Percentiles rank a stretch among this genome's conserved stretches.
Conservation (phyloP, 495 filamentous ascomycete species). For the Penicillium bovifimosum region DNA sequence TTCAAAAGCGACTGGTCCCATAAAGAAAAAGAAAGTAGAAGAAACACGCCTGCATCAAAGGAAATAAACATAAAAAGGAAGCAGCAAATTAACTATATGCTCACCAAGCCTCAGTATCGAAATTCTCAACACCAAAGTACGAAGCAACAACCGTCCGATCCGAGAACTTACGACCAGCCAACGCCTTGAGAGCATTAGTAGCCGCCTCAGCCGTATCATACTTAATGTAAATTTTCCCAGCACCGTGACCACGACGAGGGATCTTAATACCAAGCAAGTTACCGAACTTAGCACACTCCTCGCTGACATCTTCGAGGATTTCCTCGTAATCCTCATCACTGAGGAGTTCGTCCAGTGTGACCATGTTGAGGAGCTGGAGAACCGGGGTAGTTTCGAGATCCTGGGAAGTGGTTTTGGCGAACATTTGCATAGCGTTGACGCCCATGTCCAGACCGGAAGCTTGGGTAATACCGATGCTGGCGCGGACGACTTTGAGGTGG, state of each 20-base stretch:
- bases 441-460: conserved; percentile 87
- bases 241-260: conserved; percentile 79
- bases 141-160: conserved; percentile 94
- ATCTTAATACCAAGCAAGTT: conserved; percentile 80
- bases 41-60: conserved; percentile 11
- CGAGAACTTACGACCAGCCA: conserved; percentile 91
- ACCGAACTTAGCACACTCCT: conserved; percentile 90
- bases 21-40: conserved; percentile 7
- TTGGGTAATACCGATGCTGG: conserved; percentile 89
- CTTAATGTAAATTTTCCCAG: conserved; percentile 97
- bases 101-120: conserved; percentile 27
- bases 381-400: conserved; percentile 75
- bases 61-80: conserved; percentile 4
- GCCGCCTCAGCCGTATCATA: conserved; percentile 74
- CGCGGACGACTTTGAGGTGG: conserved; percentile 76
- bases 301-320: conserved; percentile 86
- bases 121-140: conserved; percentile 70
- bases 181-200: conserved; percentile 73
- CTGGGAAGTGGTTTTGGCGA: conserved; percentile 82
- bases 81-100: neutral
- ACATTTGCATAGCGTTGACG: conserved; percentile 98
- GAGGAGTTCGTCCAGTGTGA: conserved; percentile 90
- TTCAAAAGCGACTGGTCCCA: conserved; percentile 6
- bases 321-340: conserved; percentile 94
- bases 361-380: conserved; percentile 93